Conservation (phyloP, 83 land plant species). For the Thuja plicata region DNA sequence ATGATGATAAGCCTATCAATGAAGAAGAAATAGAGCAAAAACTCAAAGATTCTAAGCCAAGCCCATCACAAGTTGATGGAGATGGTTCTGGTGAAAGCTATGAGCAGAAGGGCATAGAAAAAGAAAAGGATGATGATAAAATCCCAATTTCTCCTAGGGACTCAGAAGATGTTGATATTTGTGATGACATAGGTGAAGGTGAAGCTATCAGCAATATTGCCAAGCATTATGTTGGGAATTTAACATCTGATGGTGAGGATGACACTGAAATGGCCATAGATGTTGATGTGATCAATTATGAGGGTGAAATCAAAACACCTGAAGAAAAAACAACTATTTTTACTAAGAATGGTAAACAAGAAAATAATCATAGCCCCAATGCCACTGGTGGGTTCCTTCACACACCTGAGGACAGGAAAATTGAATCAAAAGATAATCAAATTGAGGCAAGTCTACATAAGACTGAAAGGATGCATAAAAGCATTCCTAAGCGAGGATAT, state of each 20-base stretch:
- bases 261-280: conserved; percentile 26
- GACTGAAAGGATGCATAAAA: conserved; percentile 18
- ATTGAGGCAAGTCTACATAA: conserved; percentile 11
- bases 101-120: conserved; percentile 13
- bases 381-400: conserved; percentile 12
- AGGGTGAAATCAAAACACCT: conserved; percentile 18
- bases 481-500: conserved; percentile 23
- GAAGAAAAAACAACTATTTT: conserved; percentile 15
- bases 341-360: conserved; percentile 12
- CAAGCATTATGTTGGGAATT: conserved; percentile 26
- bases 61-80: conserved; percentile 19
- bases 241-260: conserved; percentile 24
- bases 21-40: conserved; percentile 23
- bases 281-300: conserved; percentile 8
- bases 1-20: conserved; percentile 58
- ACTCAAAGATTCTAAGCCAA: conserved; percentile 10
- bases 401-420: conserved; percentile 14
- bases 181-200: conserved; percentile 22
- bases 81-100: conserved; percentile 11
- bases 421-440: not conserved
- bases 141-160: conserved; percentile 16
- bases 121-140: conserved; percentile 19
- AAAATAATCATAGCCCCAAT: conserved; percentile 17
- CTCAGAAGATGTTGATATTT: conserved; percentile 26
- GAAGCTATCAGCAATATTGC: conserved; percentile 17